Conservation (phyloP, 805 yeast species). For the Zygosaccharomyces bailii region DNA sequence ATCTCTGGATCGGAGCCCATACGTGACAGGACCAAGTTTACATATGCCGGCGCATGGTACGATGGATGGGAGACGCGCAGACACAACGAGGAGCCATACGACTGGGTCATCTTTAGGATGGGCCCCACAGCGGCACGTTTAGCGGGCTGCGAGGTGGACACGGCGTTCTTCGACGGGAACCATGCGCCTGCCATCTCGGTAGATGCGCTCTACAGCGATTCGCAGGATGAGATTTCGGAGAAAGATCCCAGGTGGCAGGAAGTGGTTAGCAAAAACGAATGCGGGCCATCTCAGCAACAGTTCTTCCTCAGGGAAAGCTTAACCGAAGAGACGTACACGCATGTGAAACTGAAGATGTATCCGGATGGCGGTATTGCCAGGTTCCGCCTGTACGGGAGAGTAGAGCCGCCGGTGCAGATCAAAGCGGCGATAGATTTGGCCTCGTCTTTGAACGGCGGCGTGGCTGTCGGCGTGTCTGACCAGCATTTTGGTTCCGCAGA, state of each 20-base stretch:
- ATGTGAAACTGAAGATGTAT: slow-evolving; percentile 82
- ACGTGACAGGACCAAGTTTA: slow-evolving; percentile 74
- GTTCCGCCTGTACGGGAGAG: slow-evolving; percentile 83
- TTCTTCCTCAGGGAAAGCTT: slow-evolving; percentile 61
- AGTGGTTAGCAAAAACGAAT: slow-evolving; percentile 65
- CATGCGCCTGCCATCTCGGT: slow-evolving; percentile 90
- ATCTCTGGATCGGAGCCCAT: slow-evolving; percentile 78
- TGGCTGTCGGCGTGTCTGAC: slow-evolving; percentile 76
- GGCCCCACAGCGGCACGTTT: slow-evolving; percentile 78
- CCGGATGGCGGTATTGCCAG: slow-evolving; percentile 99
- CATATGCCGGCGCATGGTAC: slow-evolving; percentile 91
- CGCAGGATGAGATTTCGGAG: slow-evolving; percentile 34
- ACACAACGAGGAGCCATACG: slow-evolving; percentile 80
- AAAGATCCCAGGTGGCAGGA: slow-evolving; percentile 58
- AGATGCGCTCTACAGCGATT: slow-evolving; percentile 54
- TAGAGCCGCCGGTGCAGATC: slow-evolving; percentile 48
- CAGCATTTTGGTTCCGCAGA: slow-evolving; percentile 94
- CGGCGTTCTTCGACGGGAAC: slow-evolving; percentile 92
- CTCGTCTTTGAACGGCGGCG: slow-evolving; percentile 81
- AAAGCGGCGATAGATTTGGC: slow-evolving; percentile 56
- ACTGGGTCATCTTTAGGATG: slow-evolving; percentile 78
- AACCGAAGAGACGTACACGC: slow-evolving; percentile 67
- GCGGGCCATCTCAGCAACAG: slow-evolving; percentile 88
- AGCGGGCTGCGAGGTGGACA: slow-evolving; percentile 85
- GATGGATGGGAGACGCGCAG: slow-evolving; percentile 99